A percentile compares a stretch with the other conserved stretches of the same genome.
Conservation (phyloP, 306 rosid genomes). For the Calophaca sinica region DNA sequence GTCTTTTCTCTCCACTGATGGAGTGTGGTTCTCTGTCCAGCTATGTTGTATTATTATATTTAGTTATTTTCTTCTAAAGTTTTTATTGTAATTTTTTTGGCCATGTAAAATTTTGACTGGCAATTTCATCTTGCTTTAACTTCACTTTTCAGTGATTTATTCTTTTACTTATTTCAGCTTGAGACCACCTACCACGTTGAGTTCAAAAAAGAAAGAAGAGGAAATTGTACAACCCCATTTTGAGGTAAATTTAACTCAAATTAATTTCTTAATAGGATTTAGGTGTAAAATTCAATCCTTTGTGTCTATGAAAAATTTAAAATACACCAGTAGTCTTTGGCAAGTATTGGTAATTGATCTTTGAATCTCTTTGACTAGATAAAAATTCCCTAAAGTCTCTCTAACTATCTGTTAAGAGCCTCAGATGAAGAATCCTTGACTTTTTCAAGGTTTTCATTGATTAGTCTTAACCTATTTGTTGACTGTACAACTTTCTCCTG, state of each 20-base stretch:
- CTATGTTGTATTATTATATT: constrained; percentile 24
- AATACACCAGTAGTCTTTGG: not conserved
- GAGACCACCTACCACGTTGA: constrained; percentile 52
- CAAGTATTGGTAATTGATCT: constrained; percentile 6
- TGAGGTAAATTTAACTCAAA: constrained; percentile 60
- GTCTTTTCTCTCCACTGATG: constrained; percentile 1
- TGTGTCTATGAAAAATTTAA: not conserved
- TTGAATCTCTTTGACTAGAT: not conserved
- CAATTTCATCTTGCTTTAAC: constrained; percentile 31
- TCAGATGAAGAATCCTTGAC: no score
- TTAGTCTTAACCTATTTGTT: no score
- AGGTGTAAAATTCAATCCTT: constrained; percentile 33
- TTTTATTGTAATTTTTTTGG: not conserved
- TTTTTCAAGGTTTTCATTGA: no score
- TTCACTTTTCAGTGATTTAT: constrained; percentile 27
- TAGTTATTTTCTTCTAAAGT: constrained; percentile 4
- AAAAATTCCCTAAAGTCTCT: no score
- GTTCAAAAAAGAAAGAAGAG: constrained; percentile 69
- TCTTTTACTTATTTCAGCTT: constrained; percentile 61
- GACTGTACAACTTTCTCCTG: no score
- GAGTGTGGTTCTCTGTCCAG: not conserved
- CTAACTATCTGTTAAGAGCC: not conserved
- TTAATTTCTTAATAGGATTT: constrained; percentile 30
- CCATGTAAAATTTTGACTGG: constrained; percentile 22
- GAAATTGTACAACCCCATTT: constrained; percentile 51